These are phyloP conservation scores for Pichia rugopelliculosa DNA, from an alignment of 805 yeast genomes.

Conservation along the genomic window DNA sequence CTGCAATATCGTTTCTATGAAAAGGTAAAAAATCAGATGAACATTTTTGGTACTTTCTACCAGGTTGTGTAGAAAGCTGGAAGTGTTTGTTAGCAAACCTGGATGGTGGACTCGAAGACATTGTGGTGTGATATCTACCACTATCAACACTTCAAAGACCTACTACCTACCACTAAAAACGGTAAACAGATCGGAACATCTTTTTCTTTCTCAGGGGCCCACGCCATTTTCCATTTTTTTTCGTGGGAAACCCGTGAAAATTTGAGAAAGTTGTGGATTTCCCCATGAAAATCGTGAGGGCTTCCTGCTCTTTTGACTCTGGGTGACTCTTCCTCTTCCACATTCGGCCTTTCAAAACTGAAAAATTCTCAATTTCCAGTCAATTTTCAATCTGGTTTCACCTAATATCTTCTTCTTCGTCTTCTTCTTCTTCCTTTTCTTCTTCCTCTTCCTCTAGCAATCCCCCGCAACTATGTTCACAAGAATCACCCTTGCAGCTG, in stretches of 20 bases:
- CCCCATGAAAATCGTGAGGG: too few species aligned
- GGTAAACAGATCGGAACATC: too few species aligned
- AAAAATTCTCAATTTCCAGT: neutral
- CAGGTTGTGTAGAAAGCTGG: neutral
- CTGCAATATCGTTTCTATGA: neutral
- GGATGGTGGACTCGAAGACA: neutral
- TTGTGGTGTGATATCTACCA: neutral
- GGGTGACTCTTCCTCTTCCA: neutral
- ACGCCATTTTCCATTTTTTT: too few species aligned
- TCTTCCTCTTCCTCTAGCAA: too few species aligned
- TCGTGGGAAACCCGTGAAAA: too few species aligned
- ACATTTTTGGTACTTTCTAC: neutral
- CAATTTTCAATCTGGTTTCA: too few species aligned
- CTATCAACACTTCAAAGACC: neutral
- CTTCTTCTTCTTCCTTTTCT: too few species aligned
- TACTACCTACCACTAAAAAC: too few species aligned
- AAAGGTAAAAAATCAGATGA: neutral
- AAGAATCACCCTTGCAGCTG: slow-evolving; percentile 4
- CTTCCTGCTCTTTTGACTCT: too few species aligned
- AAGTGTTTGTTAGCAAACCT: neutral
- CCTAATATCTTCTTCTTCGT: too few species aligned
- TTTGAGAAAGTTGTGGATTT: too few species aligned
- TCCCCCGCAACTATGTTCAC: neutral
- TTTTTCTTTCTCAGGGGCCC: too few species aligned
- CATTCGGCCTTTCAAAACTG: neutral